A percentile compares a stretch with the other conserved stretches of the same genome.
phyloP scores from a whole-genome alignment of 177 flowering plant genomes.

The Vitis hybrid region DNA sequence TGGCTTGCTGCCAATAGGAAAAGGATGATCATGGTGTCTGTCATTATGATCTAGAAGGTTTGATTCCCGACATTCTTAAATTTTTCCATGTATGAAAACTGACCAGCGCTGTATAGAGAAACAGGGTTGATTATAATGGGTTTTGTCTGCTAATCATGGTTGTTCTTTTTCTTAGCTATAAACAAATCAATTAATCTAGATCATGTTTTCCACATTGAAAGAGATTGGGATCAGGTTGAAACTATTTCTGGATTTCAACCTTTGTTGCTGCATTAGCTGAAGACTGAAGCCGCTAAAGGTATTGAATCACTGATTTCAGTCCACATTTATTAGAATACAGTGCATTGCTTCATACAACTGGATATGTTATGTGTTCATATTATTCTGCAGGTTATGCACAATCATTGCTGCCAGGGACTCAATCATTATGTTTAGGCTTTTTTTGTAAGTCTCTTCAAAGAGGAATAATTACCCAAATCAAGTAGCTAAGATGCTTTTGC shows the following conservation, averaged over 20 bases:
- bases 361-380: not conserved
- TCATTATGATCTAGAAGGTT: conserved; percentile 1
- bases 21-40: not conserved
- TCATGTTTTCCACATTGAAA: not conserved
- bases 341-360: not conserved
- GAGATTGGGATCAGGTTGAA: not conserved
- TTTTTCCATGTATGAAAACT: not conserved
- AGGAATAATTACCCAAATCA: conserved; percentile 10
- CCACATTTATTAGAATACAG: not conserved
- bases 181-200: not conserved
- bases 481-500: conserved; percentile 8
- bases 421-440: conserved; percentile 10
- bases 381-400: not conserved
- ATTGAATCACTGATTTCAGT: not conserved
- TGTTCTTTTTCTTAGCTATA: too few relatives aligned
- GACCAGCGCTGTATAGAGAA: too few relatives aligned
- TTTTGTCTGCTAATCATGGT: not conserved
- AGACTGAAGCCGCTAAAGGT: not conserved
- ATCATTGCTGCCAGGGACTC: not conserved
- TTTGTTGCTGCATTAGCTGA: too few relatives aligned
- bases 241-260: not conserved
- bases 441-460: conserved; percentile 12
- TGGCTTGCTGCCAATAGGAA: conserved; percentile 7
- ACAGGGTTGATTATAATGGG: not conserved
- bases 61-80: conserved; percentile 17